Evolutionary conservation across 768 basidiomycete genomes (phyloP), one percentile per base, ranked within the genome.

Genomic region (Pleurotus platypus): DNA sequence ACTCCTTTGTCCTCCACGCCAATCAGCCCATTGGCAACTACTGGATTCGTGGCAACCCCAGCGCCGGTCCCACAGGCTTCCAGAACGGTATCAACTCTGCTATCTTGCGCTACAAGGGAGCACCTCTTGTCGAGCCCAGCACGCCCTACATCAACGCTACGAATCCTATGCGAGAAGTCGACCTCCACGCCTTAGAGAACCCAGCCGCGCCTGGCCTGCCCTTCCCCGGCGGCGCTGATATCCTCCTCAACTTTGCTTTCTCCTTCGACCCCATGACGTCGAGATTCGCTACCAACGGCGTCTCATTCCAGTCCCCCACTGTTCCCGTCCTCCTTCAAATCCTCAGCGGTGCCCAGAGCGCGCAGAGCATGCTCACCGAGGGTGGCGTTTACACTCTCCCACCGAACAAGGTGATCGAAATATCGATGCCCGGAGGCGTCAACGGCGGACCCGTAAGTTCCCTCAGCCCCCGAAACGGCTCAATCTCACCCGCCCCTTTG

Each of bases 31-130:
- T 77, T 22, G 72, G 66, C 3, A 86, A 83, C 62, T 86, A 85
- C 64, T 86, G 77, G 76, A 67, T 78, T 46, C 73, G 75, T 46
- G 67, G 75, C n/a, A 57, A 69, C 50, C 68, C 68, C 49, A 62
- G 66, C 58, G 57, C 58, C 35, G 60, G 69, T 1, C 58, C 47
- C 3, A 53, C 66, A 13, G 72, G 63, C 7, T 78, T 77, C 53
- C 62, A 57, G 0, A 69, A 66, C 18, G 75, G 75, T 7, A 69
- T 76, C 57, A 82, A 79, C 64, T 72, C 71, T 46, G 83, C 81
- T 2, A 81, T 85, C 55, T 64, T 85, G 38, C 73, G 79, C 51
- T 85, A 85, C 57, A 62, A 30, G 1, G 78, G 77, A n/a, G 83
- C 83, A 8, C 59, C 69, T 0, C 55, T 49, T n/a, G 58, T 60